Evolutionary conservation across 106 monocot species (phyloP), one percentile per base, ranked within the genome.

Genomic region (Acanthochlamys bracteata): DNA sequence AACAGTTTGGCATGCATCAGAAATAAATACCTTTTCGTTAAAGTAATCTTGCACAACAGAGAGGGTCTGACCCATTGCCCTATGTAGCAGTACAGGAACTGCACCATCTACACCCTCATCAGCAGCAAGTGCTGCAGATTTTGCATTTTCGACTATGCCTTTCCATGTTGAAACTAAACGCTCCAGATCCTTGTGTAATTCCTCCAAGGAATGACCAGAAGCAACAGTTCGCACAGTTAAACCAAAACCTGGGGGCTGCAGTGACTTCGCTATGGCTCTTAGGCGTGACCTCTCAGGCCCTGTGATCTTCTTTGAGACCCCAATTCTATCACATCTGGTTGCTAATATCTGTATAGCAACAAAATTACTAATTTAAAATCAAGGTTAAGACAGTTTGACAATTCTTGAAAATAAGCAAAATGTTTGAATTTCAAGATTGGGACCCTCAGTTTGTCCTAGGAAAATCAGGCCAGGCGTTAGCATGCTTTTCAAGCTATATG

Each of bases 1-100:
- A 41, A 7, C 19, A 59, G 1, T 66, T 25, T 11, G 54, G 61
- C 6, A 66, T 7, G 20, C 11, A 55, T 66, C 43, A 66, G 2
- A 66, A 20, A 21, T 24, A 59, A 26, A 65, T 41, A 95, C 95
- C 86, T 90, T 95, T 41, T 95, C 86, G 80, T 84, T 90, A 59
- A 95, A 95, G 76, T 90, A 82, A 87, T 95, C 87, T 72, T 95
- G 90, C 41, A 87, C 95, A 47, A 95, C 90, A 59, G 82, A 84
- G 25, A 95, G 76, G 47, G 95, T 84, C 56, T 90, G 95, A 60
- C 87, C 82, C 95, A 90, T 95, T 59, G 95, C 87, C 62, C 82
- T 76, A 64, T 95, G 95, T 65, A 95, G 70, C 64, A 95, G 73
- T 58, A 84, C 80, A 39, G 95, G 95, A 68, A 78, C 79, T 69